These are phyloP conservation scores for Termitomyces titanicus DNA, from an alignment of 768 basidiomycete genomes.

Conservation along the genomic window DNA sequence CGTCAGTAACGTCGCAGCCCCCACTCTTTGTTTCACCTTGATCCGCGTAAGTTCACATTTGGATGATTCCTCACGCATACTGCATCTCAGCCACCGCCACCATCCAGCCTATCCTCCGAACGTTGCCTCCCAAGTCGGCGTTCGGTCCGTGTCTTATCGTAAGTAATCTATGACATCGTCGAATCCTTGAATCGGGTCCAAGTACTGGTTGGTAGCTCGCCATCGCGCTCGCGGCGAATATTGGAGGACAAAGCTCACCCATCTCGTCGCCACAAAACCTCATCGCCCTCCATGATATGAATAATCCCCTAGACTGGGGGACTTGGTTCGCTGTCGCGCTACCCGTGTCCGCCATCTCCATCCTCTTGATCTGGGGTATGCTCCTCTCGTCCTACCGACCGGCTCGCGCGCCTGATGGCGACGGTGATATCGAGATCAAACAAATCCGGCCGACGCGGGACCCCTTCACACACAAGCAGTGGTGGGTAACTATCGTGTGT, in stretches of 20 bases:
- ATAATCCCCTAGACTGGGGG: slow-evolving; percentile 81
- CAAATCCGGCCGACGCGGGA: slow-evolving; percentile 83
- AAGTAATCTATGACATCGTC: slow-evolving; percentile 27
- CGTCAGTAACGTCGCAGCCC: slow-evolving; percentile 90
- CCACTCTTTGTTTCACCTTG: slow-evolving; percentile 93
- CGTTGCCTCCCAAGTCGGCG: slow-evolving; percentile 78
- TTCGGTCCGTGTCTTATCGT: slow-evolving; percentile 94
- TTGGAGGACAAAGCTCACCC: slow-evolving; percentile 95
- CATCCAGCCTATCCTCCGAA: slow-evolving; percentile 85
- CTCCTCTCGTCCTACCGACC: slow-evolving; percentile 82
- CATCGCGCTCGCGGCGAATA: slow-evolving; percentile 97
- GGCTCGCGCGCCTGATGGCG: slow-evolving; percentile 64
- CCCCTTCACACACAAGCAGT: slow-evolving; percentile 79
- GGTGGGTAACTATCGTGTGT: slow-evolving; percentile 84
- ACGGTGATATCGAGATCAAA: slow-evolving; percentile 79
- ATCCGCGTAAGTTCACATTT: slow-evolving; percentile 64
- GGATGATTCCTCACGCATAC: background rate
- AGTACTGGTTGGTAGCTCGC: slow-evolving; percentile 56
- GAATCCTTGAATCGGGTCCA: background rate
- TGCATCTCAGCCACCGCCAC: slow-evolving; percentile 4
- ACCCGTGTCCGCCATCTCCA: slow-evolving; percentile 84
- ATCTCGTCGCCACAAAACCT: slow-evolving; percentile 98
- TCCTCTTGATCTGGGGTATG: slow-evolving; percentile 89
- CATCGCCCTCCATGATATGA: slow-evolving; percentile 87
- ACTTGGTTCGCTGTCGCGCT: slow-evolving; percentile 93